Percentiles rank a stretch among this genome's conserved stretches.
These are phyloP conservation scores for Cornus kousa DNA, from an alignment of 148 eudicot species.

Conservation along the genomic window DNA sequence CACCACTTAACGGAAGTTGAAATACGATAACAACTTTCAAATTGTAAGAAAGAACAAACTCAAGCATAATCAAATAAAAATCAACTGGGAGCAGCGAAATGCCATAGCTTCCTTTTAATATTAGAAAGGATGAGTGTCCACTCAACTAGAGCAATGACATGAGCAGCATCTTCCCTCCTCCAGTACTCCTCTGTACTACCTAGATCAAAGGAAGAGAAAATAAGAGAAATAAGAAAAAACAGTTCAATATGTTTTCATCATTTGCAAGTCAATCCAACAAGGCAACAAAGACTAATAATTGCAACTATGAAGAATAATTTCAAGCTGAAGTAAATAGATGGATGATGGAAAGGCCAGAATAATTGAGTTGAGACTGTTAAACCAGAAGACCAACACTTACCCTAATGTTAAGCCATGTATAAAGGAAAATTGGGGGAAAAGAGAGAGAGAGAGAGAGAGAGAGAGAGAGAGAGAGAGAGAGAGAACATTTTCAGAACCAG, in stretches of 20 bases:
- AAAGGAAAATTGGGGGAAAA: background rate
- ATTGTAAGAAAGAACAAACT: background rate
- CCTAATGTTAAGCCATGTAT: too few relatives aligned
- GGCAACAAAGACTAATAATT: background rate
- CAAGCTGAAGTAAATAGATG: background rate
- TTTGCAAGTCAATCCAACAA: background rate
- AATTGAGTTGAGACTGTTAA: too few relatives aligned
- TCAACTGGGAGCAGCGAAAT: background rate
- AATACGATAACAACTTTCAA: background rate
- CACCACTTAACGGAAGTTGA: background rate
- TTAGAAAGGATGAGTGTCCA: slow-evolving; percentile 8
- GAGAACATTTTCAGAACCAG: background rate
- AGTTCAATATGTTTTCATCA: background rate
- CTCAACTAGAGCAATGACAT: slow-evolving; percentile 68
- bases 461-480: background rate
- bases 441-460: background rate
- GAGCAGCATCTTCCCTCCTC: slow-evolving; percentile 86
- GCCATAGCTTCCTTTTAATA: background rate
- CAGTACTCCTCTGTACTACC: slow-evolving; percentile 89
- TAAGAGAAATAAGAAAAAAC: background rate
- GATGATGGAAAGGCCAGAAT: background rate
- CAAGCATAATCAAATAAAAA: background rate
- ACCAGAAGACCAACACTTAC: too few relatives aligned
- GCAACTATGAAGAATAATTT: background rate
- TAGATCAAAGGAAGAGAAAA: slow-evolving; percentile 28